Percentiles rank a stretch among this genome's conserved stretches.
Evolutionary conservation across 2,329 filamentous ascomycete species (phyloP).

Genomic region (Aspergillus ruber): DNA sequence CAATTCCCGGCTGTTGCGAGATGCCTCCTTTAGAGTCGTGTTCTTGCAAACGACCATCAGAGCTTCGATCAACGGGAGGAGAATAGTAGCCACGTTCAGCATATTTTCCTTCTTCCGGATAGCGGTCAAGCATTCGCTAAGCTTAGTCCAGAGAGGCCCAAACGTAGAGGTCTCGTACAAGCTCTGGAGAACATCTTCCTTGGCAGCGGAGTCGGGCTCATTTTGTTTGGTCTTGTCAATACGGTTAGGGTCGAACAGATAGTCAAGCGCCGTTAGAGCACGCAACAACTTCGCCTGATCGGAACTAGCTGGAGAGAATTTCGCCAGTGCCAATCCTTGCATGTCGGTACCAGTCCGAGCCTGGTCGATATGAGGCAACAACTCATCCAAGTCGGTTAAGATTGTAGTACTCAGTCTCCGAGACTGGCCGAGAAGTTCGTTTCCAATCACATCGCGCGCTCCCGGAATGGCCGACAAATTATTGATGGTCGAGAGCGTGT

Average conservation of each 20-base stretch:
- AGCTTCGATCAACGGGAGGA: conserved; percentile 88
- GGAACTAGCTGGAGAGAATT: conserved; percentile 92
- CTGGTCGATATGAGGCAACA: conserved; percentile 78
- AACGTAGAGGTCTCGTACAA: conserved; percentile 91
- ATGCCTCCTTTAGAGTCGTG: conserved; percentile 68
- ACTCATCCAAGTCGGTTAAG: conserved; percentile 72
- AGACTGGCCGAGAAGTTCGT: conserved; percentile 82
- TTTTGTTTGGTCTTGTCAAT: conserved; percentile 46
- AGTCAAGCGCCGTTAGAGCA: conserved; percentile 87
- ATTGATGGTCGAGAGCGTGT: conserved; percentile 97
- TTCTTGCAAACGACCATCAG: conserved; percentile 99
- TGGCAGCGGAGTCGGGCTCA: conserved; percentile 56
- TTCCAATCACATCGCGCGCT: conserved; percentile 84
- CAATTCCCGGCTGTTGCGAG: conserved; percentile 58
- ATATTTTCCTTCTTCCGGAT: conserved; percentile 91
- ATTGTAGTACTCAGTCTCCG: conserved; percentile 79
- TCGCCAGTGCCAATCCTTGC: conserved; percentile 85
- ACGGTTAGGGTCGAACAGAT: conserved; percentile 80
- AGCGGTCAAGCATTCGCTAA: conserved; percentile 79
- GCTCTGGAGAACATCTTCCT: conserved; percentile 76
- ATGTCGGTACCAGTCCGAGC: conserved; percentile 89
- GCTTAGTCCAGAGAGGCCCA: conserved; percentile 80
- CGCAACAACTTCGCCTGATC: conserved; percentile 94
- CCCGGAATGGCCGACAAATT: conserved; percentile 90
- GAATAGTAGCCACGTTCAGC: conserved; percentile 93